phyloP scores from a whole-genome alignment of 441 rosid species.

The Gossypium aridum region DNA sequence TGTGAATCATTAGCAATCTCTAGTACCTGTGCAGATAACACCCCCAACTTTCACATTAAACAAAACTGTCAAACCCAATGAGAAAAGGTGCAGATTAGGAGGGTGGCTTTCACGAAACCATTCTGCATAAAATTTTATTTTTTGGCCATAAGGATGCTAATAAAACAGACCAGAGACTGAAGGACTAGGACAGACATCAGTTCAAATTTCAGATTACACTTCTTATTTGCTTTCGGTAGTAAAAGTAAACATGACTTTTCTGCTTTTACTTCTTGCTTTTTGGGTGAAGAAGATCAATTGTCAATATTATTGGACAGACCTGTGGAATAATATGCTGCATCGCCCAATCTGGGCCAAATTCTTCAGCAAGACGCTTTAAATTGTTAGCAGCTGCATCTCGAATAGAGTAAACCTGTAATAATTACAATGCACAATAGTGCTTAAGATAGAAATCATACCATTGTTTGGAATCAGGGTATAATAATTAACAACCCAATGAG shows the following conservation, averaged over 20 bases:
- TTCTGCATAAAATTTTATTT: background rate
- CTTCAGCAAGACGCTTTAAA: conserved; percentile 90
- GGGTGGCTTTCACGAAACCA: background rate
- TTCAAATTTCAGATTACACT: background rate
- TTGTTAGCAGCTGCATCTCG: conserved; percentile 97
- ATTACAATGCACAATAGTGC: conserved; percentile 7
- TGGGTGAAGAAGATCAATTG: background rate
- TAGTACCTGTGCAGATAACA: conserved; percentile 43
- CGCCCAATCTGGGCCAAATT: conserved; percentile 96
- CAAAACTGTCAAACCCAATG: background rate
- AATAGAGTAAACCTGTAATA: conserved; percentile 71
- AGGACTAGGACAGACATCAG: background rate
- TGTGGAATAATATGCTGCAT: conserved; percentile 70
- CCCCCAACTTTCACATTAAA: conserved; percentile 3
- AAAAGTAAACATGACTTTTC: background rate
- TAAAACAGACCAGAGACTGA: background rate
- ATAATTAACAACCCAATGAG: background rate
- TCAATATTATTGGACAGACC: conserved; percentile 20
- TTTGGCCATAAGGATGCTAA: background rate
- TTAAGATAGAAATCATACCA: background rate
- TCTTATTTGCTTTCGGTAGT: background rate
- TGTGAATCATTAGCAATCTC: conserved; percentile 72
- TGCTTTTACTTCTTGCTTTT: background rate
- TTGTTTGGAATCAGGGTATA: background rate
- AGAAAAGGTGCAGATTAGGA: background rate